Evolutionary conservation across 139 green algal genomes (phyloP).

Genomic region (Volvox africanus): DNA sequence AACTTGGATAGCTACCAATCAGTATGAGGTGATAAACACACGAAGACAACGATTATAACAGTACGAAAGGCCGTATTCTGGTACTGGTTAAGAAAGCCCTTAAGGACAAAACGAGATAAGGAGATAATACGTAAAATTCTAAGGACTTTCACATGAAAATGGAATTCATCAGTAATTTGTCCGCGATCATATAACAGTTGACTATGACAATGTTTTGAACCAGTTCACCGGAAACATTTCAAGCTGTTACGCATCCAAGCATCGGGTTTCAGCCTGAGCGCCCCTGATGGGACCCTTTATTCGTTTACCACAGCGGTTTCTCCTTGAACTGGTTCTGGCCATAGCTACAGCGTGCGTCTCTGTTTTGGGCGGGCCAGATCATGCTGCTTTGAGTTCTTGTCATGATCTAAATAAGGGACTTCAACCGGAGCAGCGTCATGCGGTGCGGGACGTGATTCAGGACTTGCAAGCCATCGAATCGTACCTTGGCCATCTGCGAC

Average conservation of each 20-base stretch:
- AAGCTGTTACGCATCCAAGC: neutral
- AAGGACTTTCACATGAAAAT: too few relatives aligned
- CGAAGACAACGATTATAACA: too few relatives aligned
- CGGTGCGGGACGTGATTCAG: neutral
- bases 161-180: too few relatives aligned
- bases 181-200: too few relatives aligned
- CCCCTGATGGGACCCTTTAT: too few relatives aligned
- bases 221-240: neutral
- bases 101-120: too few relatives aligned
- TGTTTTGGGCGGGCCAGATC: neutral
- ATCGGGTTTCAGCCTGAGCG: neutral
- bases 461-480: neutral
- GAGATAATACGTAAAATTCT: too few relatives aligned
- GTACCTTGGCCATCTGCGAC: neutral
- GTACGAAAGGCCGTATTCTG: too few relatives aligned
- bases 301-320: neutral
- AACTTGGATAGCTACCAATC: too few relatives aligned
- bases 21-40: too few relatives aligned
- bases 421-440: neutral
- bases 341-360: neutral
- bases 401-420: neutral
- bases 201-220: too few relatives aligned
- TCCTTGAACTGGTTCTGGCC: neutral
- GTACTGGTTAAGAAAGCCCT: too few relatives aligned
- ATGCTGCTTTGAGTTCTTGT: neutral